These are phyloP conservation scores for Malus domestica DNA, from an alignment of 306 rosid species.

Conservation along the genomic window DNA sequence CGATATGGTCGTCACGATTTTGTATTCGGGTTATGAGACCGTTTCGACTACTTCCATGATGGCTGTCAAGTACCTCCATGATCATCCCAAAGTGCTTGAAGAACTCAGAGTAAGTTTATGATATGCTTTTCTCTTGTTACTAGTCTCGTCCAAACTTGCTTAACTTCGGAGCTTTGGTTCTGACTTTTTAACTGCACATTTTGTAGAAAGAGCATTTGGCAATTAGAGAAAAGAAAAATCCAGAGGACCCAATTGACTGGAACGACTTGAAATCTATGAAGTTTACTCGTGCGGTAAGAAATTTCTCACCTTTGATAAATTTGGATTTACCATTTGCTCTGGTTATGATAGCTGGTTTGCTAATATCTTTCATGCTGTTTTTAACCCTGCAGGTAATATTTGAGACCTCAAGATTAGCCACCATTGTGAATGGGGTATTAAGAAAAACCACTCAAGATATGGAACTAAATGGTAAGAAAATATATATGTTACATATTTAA, in stretches of 20 bases:
- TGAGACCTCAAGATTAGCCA: slow-evolving; percentile 97
- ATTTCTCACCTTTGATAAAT: not conserved
- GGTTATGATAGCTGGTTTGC: not conserved
- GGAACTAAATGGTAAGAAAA: slow-evolving; percentile 70
- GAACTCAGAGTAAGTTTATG: slow-evolving; percentile 71
- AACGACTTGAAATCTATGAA: slow-evolving; percentile 74
- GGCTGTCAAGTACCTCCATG: slow-evolving; percentile 92
- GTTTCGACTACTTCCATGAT: slow-evolving; percentile 99
- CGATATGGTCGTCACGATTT: slow-evolving; percentile 66
- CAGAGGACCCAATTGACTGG: slow-evolving; percentile 60
- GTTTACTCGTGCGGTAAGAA: slow-evolving; percentile 89
- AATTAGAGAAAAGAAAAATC: slow-evolving; percentile 59
- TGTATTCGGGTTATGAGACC: slow-evolving; percentile 95
- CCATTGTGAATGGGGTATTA: slow-evolving; percentile 88
- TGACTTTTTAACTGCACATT: slow-evolving; percentile 10
- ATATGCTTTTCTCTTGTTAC: not conserved
- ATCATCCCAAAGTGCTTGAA: slow-evolving; percentile 77
- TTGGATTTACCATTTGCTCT: slow-evolving; percentile 3
- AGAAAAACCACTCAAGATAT: slow-evolving; percentile 88
- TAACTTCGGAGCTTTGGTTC: not conserved
- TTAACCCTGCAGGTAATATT: slow-evolving; percentile 63
- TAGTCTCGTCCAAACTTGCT: not conserved
- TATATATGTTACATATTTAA: not conserved
- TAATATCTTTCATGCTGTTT: slow-evolving; percentile 3
- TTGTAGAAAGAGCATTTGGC: slow-evolving; percentile 78